Conservation (phyloP, 78 protist species). For the Guillardia theta region DNA sequence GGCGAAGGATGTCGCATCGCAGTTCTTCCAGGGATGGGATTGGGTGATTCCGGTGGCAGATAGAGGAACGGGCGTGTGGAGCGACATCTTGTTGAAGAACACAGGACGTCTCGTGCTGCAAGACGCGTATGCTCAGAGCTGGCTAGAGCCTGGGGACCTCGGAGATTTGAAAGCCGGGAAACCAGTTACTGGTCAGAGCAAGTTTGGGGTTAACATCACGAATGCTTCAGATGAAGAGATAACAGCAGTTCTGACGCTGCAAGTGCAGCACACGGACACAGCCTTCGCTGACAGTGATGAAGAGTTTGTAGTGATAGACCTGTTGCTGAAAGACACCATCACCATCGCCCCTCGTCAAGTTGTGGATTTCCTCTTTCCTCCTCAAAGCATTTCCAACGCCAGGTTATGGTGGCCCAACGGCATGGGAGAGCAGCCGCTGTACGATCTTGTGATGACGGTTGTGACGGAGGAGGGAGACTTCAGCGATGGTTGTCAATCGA, state of each 20-base stretch:
- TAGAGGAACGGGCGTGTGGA: no score
- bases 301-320: background rate
- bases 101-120: no score
- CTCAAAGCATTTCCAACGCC: background rate
- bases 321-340: background rate
- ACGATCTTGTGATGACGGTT: background rate
- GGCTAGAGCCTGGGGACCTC: no score
- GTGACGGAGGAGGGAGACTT: background rate
- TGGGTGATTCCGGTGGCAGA: background rate
- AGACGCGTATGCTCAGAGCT: no score
- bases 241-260: no score
- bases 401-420: background rate
- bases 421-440: background rate
- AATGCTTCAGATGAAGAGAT: no score
- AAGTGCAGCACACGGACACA: no score
- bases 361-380: background rate
- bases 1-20: background rate
- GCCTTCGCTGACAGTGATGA: no score
- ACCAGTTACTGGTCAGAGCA: no score
- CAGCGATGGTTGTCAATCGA: background rate
- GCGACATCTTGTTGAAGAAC: no score
- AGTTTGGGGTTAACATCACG: no score
- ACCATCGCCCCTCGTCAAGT: background rate
- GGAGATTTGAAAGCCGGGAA: no score
- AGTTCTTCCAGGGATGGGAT: slow-evolving; percentile 5